phyloP scores from a whole-genome alignment of 139 green algal genomes.

The Chlorella sp. region DNA sequence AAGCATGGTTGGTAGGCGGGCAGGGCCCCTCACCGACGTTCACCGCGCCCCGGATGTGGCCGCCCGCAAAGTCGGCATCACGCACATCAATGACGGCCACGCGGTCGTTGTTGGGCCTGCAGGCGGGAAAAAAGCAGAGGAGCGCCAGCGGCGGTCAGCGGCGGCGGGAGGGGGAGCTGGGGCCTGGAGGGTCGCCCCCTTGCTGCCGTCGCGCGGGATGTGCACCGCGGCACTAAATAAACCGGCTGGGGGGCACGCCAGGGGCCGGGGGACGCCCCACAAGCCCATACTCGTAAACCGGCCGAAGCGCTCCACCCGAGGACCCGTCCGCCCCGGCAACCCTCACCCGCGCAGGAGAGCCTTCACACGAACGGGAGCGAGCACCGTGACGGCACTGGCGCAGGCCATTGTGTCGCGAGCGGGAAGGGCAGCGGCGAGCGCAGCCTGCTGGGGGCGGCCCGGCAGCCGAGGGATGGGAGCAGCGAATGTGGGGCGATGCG shows the following conservation, averaged over 20 bases:
- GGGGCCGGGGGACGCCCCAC: too few relatives aligned
- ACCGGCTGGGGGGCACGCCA: too few relatives aligned
- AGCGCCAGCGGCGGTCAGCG: neutral
- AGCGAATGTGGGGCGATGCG: too few relatives aligned
- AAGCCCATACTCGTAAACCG: neutral
- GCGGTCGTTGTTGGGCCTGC: neutral
- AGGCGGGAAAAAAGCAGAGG: neutral
- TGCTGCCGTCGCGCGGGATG: too few relatives aligned
- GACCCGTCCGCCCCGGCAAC: too few relatives aligned
- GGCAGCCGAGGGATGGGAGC: too few relatives aligned
- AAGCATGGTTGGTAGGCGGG: neutral
- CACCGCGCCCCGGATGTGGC: conserved; percentile 19
- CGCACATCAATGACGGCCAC: conserved; percentile 13
- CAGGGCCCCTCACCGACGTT: conserved; percentile 1
- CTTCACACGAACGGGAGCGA: neutral
- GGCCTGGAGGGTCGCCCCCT: neutral
- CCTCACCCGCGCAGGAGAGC: conserved; percentile 2
- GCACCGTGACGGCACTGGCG: neutral
- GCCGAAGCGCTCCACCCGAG: neutral
- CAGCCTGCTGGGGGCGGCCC: too few relatives aligned
- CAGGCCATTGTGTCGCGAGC: neutral
- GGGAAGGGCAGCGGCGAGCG: too few relatives aligned
- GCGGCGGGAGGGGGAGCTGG: neutral
- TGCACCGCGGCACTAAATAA: too few relatives aligned
- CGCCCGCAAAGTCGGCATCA: conserved; percentile 18